phyloP scores from a whole-genome alignment of 2,329 filamentous ascomycete genomes.

The Albophoma yamanashiensis region DNA sequence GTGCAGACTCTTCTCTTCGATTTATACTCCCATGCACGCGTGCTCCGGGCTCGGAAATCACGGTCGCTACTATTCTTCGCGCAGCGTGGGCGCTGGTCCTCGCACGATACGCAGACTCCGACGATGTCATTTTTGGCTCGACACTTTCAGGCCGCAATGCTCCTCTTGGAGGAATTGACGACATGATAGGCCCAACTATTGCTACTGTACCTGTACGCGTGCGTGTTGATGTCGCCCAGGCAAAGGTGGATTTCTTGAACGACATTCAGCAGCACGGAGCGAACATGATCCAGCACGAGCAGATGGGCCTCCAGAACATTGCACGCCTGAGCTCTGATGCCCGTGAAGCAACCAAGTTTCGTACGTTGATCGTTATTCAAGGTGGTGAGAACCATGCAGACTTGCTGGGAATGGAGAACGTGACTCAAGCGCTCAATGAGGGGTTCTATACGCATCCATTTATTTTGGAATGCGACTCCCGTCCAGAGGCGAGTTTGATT shows the following conservation, averaged over 20 bases:
- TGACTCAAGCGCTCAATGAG: background rate
- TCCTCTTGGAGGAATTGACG: constrained; percentile 13
- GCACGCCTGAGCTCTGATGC: constrained; percentile 6
- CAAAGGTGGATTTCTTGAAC: constrained; percentile 8
- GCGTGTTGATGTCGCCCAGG: constrained; percentile 2
- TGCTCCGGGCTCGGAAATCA: background rate
- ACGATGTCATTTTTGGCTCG: constrained; percentile 15
- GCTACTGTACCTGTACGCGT: constrained; percentile 17
- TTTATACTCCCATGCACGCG: background rate
- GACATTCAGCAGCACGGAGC: constrained; percentile 3
- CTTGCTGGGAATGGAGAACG: background rate
- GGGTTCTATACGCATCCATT: background rate
- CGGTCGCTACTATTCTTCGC: constrained; percentile 10
- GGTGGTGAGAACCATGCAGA: background rate
- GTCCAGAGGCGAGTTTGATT: background rate
- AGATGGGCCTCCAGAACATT: constrained; percentile 12
- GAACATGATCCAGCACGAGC: constrained; percentile 8
- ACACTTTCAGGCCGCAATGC: constrained; percentile 17
- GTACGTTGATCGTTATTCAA: constrained; percentile 16
- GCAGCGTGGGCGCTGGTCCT: constrained; percentile 16
- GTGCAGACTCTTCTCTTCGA: constrained; percentile 1
- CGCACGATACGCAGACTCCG: constrained; percentile 7
- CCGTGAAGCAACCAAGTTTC: constrained; percentile 12
- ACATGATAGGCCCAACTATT: constrained; percentile 18
- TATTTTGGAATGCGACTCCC: background rate